phyloP scores from a whole-genome alignment of 176 grass and related monocot species.

The Ensete ventricosum region DNA sequence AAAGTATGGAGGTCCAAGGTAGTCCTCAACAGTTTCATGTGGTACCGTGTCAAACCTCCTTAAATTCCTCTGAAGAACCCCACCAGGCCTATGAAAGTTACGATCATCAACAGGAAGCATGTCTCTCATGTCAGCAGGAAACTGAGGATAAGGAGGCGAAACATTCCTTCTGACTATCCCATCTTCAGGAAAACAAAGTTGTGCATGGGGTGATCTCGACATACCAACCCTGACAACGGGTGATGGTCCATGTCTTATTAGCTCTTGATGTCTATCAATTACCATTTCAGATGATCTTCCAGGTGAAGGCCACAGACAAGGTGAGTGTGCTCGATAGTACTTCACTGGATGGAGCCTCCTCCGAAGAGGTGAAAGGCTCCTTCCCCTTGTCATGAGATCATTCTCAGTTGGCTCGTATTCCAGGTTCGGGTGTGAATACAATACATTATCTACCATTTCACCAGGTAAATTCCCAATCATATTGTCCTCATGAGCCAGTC shows the following conservation, averaged over 20 bases:
- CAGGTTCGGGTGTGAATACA: conserved; percentile 19
- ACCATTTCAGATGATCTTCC: conserved; percentile 10
- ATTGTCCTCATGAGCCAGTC: too few relatives aligned
- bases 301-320: conserved; percentile 23
- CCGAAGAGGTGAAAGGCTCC: conserved; percentile 22
- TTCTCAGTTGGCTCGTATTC: conserved; percentile 26
- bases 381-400: conserved; percentile 15
- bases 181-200: conserved; percentile 18
- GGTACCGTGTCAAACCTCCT: conserved; percentile 10
- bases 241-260: not conserved
- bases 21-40: conserved; percentile 21
- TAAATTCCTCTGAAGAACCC: conserved; percentile 24
- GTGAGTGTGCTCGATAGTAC: not conserved
- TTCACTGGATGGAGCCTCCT: conserved; percentile 5
- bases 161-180: conserved; percentile 19
- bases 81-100: conserved; percentile 13
- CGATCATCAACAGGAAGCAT: not conserved
- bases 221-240: not conserved
- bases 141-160: not conserved
- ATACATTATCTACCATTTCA: conserved; percentile 22
- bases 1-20: conserved; percentile 12
- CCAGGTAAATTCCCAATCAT: not conserved
- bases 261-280: conserved; percentile 18
- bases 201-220: conserved; percentile 16
- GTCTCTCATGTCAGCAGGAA: not conserved